These are phyloP conservation scores for Centella asiatica DNA, from an alignment of 129 eudicot genomes.

Conservation along the genomic window DNA sequence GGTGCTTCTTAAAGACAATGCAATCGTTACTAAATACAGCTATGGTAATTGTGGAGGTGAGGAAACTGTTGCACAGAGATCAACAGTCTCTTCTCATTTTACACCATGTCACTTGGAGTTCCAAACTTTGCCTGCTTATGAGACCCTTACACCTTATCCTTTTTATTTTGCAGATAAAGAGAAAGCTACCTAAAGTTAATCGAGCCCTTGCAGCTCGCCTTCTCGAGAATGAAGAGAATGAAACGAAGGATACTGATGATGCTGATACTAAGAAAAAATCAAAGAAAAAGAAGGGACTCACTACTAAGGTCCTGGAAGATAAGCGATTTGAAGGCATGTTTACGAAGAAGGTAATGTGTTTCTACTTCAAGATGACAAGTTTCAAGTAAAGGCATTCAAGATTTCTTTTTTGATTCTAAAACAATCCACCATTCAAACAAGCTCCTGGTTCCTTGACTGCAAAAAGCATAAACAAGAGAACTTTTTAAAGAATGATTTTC, in stretches of 20 bases:
- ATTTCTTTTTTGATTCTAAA: background rate
- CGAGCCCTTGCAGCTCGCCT: constrained; percentile 48
- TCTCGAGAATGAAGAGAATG: constrained; percentile 64
- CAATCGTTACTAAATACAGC: background rate
- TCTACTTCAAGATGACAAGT: background rate
- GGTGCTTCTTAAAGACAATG: background rate
- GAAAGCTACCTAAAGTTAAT: constrained; percentile 80
- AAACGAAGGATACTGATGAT: constrained; percentile 41
- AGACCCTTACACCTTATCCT: background rate
- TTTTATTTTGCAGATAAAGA: constrained; percentile 51
- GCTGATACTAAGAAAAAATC: constrained; percentile 45
- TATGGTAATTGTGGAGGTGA: background rate
- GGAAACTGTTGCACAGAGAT: too few relatives aligned
- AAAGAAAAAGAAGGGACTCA: constrained; percentile 82
- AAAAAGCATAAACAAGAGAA: background rate
- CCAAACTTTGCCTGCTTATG: background rate
- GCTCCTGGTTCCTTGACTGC: background rate
- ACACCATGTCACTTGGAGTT: background rate
- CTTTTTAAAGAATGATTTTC: too few relatives aligned
- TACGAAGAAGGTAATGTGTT: constrained; percentile 46
- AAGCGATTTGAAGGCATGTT: constrained; percentile 50
- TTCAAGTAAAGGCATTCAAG: constrained; percentile 32
- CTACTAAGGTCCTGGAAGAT: constrained; percentile 59
- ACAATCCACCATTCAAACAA: background rate
- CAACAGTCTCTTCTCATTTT: too few relatives aligned